These are phyloP conservation scores for Asterella californica DNA, from an alignment of 225 moss, liverwort and hornwort genomes.

Conservation along the genomic window DNA sequence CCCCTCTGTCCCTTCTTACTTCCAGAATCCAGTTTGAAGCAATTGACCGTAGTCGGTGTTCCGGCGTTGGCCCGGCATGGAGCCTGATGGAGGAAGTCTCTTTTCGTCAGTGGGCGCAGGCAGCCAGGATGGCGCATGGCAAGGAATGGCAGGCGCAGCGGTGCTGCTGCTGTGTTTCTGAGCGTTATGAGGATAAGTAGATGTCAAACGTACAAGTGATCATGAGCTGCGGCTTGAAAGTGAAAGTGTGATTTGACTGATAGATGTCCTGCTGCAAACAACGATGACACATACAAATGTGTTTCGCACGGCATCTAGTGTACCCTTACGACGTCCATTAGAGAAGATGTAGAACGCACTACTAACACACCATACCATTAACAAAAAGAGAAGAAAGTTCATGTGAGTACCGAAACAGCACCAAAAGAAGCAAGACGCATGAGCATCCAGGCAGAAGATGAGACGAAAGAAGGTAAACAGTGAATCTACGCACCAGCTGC, in stretches of 20 bases:
- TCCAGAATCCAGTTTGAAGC: neutral
- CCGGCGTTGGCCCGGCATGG: neutral
- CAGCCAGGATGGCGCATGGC: neutral
- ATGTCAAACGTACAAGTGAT: neutral
- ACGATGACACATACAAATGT: neutral
- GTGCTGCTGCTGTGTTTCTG: neutral
- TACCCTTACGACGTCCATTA: neutral
- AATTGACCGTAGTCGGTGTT: neutral
- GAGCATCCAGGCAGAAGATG: no score
- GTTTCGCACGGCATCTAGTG: slow-evolving; percentile 6
- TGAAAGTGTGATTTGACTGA: neutral
- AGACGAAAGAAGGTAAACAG: no score
- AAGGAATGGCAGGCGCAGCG: neutral
- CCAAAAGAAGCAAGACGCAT: no score
- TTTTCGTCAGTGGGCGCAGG: neutral
- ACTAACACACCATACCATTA: no score
- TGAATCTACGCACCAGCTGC: no score
- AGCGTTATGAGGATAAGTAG: neutral
- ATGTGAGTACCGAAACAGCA: no score
- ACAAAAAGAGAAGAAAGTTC: no score
- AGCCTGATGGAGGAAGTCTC: neutral
- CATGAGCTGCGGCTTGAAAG: neutral
- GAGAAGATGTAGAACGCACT: no score
- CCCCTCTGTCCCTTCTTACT: neutral
- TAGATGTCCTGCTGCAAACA: neutral